Conservation (phyloP, 2,329 filamentous ascomycete species). For the Trichoderma asperellum region DNA sequence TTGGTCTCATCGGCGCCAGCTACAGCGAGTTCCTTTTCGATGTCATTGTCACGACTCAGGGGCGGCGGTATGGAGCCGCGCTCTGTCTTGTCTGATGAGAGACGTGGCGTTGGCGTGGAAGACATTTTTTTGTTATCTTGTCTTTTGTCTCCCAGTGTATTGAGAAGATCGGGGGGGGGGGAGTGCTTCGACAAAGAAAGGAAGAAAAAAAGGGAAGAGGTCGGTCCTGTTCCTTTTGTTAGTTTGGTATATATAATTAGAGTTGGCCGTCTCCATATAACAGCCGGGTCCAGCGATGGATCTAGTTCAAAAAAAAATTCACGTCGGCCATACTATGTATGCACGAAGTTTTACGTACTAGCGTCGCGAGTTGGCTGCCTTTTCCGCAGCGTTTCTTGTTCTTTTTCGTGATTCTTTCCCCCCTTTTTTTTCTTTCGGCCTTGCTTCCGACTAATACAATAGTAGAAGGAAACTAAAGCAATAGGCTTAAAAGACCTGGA, state of each 20-base stretch:
- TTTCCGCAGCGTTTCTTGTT: background rate
- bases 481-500: background rate
- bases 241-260: background rate
- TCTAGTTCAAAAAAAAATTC: constrained; percentile 1
- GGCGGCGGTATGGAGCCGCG: constrained; percentile 37
- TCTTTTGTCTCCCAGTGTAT: background rate
- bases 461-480: background rate
- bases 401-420: background rate
- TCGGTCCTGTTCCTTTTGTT: background rate
- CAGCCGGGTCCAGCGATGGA: background rate
- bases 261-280: background rate
- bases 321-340: background rate
- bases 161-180: background rate
- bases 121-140: background rate
- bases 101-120: constrained; percentile 28
- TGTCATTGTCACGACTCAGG: constrained; percentile 20
- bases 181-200: background rate
- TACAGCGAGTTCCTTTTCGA: constrained; percentile 26
- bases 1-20: background rate
- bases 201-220: background rate
- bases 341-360: background rate
- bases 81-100: constrained; percentile 41
- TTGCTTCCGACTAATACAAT: background rate
- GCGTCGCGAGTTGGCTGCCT: background rate
- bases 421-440: background rate